A percentile compares a stretch with the other conserved stretches of the same genome.
These are phyloP conservation scores for Erodium moschatum DNA, from an alignment of 441 rosid species.

Conservation along the genomic window DNA sequence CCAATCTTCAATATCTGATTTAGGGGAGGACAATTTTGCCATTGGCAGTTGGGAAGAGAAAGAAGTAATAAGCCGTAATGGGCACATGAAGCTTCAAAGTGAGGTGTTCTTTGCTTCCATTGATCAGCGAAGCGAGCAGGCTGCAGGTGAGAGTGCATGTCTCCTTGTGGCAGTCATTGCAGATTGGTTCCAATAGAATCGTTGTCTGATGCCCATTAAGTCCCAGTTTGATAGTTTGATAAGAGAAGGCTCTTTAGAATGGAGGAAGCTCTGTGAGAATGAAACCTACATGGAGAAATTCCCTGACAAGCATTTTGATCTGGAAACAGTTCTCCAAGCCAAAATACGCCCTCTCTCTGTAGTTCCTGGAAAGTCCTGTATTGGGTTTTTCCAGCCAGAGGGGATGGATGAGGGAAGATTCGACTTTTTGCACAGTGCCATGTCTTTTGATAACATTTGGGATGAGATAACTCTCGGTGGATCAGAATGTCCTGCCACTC, in stretches of 20 bases:
- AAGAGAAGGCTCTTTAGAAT: constrained; percentile 75
- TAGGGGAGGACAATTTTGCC: constrained; percentile 74
- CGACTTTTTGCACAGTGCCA: constrained; percentile 60
- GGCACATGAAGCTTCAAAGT: constrained; percentile 64
- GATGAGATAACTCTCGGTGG: constrained; percentile 71
- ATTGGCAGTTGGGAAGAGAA: constrained; percentile 74
- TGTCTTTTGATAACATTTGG: constrained; percentile 90
- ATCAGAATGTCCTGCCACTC: too few species aligned
- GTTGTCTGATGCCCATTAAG: constrained; percentile 60
- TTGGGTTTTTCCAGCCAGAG: constrained; percentile 80
- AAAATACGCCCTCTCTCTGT: constrained; percentile 55
- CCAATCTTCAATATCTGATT: constrained; percentile 57
- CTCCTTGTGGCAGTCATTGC: constrained; percentile 77
- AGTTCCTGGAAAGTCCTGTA: constrained; percentile 53
- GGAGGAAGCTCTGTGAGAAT: constrained; percentile 76
- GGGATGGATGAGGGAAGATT: constrained; percentile 56
- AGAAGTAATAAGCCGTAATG: constrained; percentile 73
- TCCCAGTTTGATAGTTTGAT: constrained; percentile 76
- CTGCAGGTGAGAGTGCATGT: constrained; percentile 90
- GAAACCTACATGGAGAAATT: constrained; percentile 53
- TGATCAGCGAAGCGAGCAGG: constrained; percentile 77
- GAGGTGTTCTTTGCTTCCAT: constrained; percentile 74
- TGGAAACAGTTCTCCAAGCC: constrained; percentile 77
- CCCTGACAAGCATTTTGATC: constrained; percentile 85
- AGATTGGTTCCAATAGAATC: constrained; percentile 71